Evolutionary conservation across 768 basidiomycete species (phyloP), one percentile per base, ranked within the genome.

Genomic region (Tricholoma furcatifolium): DNA sequence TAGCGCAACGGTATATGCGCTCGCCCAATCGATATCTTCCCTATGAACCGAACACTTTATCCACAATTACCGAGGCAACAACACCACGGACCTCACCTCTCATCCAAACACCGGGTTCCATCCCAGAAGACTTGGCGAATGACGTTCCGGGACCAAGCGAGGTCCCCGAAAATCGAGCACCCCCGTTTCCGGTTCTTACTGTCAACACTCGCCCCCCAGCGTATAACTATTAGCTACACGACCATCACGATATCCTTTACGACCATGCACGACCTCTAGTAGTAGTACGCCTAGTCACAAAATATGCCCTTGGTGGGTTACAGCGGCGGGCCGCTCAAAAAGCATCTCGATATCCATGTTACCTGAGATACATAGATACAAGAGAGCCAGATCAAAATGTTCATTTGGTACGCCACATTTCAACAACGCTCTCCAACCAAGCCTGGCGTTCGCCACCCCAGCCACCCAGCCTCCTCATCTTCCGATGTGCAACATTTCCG

Each of bases 391-490:
- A 24, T 43, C 43, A 8, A 32, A 34, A 31, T 17, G 32, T 43
- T 43, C 34, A 45, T 34, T 35, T 50, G 21, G 42, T 30, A 43
- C 54, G 30, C 62, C 60, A 41, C 72, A 74, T 69, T 2, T 60
- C 52, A 43, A 64, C 51, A 9, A 78, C 73, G 4, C 64, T 66
- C 6, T 42, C 23, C 51, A 75, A 38, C 82, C 83, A 84, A 6
- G 38, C 54, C 14, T 58, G 63, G 47, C 78, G 55, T 38, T 79
- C 76, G 1, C 59, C 56, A 7, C 76, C 74, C 72, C 78, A 83
- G 11, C 83, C 82, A 1, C 80, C 76, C 23, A 84, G 58, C 45
- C 79, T 69, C 27, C 71, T 65, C 80, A 82, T 80, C 49, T 69
- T 74, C 21, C 63, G 62, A 2, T 58, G 42, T 7, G 51, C 36